Conservation (phyloP, 371 early-diverging fungal genomes). For the Smittium culicis region DNA sequence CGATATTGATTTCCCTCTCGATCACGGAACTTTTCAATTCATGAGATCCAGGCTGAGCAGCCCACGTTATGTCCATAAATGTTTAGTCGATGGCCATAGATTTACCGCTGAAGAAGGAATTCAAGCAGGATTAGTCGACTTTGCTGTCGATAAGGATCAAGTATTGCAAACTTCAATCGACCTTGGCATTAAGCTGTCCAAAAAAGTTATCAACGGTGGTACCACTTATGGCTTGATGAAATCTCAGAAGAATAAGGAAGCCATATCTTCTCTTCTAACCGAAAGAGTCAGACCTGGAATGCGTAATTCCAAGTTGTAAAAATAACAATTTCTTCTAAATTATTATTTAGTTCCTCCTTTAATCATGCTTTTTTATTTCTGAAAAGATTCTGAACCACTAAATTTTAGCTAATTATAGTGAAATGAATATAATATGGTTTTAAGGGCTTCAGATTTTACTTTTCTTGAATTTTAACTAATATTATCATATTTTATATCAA, state of each 20-base stretch:
- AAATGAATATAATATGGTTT: too few species aligned
- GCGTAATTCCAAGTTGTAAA: constrained; percentile 30
- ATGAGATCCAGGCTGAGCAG: constrained; percentile 40
- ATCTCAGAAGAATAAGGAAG: constrained; percentile 28
- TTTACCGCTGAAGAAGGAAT: constrained; percentile 49
- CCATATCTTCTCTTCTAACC: constrained; percentile 20
- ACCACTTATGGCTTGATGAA: constrained; percentile 24
- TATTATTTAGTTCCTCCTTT: too few species aligned
- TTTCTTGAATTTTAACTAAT: too few species aligned
- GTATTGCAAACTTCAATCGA: constrained; percentile 36
- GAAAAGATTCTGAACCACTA: too few species aligned
- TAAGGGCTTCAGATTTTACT: too few species aligned
- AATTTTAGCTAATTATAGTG: too few species aligned
- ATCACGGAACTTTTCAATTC: constrained; percentile 59
- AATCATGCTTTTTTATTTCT: too few species aligned
- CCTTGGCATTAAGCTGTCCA: constrained; percentile 31
- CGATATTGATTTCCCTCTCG: constrained; percentile 51
- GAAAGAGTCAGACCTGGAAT: constrained; percentile 19
- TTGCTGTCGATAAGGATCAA: constrained; percentile 34
- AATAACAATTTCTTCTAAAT: not conserved
- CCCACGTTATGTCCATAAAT: constrained; percentile 40
- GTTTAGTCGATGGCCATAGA: constrained; percentile 49
- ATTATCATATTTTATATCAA: too few species aligned
- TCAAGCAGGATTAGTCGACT: constrained; percentile 45
- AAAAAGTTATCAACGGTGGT: constrained; percentile 20